These are phyloP conservation scores for Hysterium pulicare DNA, from an alignment of 2,329 filamentous ascomycete genomes.

Conservation along the genomic window DNA sequence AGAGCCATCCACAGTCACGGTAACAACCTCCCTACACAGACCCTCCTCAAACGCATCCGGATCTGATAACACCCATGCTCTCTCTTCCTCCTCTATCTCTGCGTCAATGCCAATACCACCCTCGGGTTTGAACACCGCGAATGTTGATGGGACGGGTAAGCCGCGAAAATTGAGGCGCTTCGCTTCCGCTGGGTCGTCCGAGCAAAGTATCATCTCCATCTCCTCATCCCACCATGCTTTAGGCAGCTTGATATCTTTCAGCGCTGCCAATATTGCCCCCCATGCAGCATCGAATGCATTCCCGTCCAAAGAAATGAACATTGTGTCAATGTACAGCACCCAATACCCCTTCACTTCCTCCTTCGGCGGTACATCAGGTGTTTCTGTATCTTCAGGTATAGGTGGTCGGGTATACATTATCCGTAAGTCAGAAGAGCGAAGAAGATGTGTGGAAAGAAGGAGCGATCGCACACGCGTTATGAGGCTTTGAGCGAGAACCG, in stretches of 20 bases:
- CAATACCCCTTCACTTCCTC: conserved; percentile 77
- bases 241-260: conserved; percentile 74
- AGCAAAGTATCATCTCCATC: conserved; percentile 74
- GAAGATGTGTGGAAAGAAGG: conserved; percentile 66
- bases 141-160: conserved; percentile 73
- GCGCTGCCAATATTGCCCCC: conserved; percentile 76
- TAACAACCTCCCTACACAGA: conserved; percentile 78
- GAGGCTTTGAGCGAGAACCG: conserved; percentile 75
- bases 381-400: conserved; percentile 46
- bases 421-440: conserved; percentile 65
- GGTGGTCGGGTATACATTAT: conserved; percentile 62
- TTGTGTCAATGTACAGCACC: conserved; percentile 91
- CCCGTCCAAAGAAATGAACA: conserved; percentile 89
- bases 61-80: conserved; percentile 74
- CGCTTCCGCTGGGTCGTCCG: conserved; percentile 54
- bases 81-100: conserved; percentile 15
- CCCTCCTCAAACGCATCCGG: conserved; percentile 88
- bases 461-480: conserved; percentile 76
- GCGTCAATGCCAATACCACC: conserved; percentile 39
- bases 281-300: conserved; percentile 91
- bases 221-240: conserved; percentile 81
- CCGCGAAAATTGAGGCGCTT: conserved; percentile 58
- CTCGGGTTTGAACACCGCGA: conserved; percentile 63
- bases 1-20: conserved; percentile 68
- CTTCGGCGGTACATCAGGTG: conserved; percentile 35